Evolutionary conservation across 331 rosid species (phyloP).

Genomic region (Prunus yedoensis): DNA sequence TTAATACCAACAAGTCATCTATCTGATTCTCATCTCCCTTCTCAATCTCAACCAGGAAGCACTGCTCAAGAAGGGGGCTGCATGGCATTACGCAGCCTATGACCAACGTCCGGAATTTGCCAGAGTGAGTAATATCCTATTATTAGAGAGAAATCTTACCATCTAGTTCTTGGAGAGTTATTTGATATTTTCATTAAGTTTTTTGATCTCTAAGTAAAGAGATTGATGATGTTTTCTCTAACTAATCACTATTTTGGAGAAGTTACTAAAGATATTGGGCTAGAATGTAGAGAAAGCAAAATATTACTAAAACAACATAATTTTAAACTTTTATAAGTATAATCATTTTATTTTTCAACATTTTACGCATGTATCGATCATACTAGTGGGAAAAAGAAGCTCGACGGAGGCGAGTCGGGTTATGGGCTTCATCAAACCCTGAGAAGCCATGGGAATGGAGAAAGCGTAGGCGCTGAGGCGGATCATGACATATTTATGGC

Average conservation of each 20-base stretch:
- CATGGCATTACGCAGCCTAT: constrained; percentile 81
- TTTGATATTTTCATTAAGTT: no score
- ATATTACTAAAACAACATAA: no score
- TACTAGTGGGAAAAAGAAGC: constrained; percentile 80
- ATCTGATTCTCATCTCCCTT: not conserved
- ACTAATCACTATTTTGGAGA: no score
- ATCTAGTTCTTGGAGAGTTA: no score
- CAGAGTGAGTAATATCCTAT: constrained; percentile 35
- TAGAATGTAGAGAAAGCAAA: no score
- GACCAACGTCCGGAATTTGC: constrained; percentile 66
- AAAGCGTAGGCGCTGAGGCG: constrained; percentile 45
- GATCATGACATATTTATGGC: not conserved
- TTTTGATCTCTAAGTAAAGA: no score
- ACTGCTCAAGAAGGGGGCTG: constrained; percentile 80
- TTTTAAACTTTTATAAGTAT: no score
- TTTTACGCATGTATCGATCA: no score
- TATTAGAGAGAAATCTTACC: no score
- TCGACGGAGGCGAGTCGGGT: constrained; percentile 54
- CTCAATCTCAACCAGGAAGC: constrained; percentile 46
- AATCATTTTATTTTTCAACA: no score
- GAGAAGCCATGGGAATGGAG: constrained; percentile 98
- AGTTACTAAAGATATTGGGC: no score
- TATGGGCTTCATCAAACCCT: constrained; percentile 80
- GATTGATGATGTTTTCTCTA: no score
- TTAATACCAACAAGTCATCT: not conserved